Conservation (phyloP, 2,329 filamentous ascomycete species). For the Shiraia sp. region DNA sequence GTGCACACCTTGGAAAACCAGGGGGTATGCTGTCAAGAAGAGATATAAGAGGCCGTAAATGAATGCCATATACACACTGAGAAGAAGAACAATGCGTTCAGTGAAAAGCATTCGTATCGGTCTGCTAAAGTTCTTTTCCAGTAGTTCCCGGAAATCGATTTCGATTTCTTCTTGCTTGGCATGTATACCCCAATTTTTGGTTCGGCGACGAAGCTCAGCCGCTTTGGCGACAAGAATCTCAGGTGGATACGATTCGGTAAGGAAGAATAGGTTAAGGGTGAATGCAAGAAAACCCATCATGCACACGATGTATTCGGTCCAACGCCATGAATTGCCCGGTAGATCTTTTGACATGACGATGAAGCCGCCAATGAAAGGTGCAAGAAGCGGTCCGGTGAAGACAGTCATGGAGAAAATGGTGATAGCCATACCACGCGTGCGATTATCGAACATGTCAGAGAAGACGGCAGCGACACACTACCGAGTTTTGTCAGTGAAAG, state of each 20-base stretch:
- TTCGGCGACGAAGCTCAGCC: slow-evolving; percentile 57
- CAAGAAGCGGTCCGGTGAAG: slow-evolving; percentile 57
- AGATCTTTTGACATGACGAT: slow-evolving; percentile 49
- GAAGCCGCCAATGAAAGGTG: slow-evolving; percentile 61
- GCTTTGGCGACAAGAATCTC: slow-evolving; percentile 62
- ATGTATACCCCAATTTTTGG: slow-evolving; percentile 66
- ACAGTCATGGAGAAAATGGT: slow-evolving; percentile 57
- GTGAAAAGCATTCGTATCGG: slow-evolving; percentile 53
- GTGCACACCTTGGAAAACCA: slow-evolving; percentile 76
- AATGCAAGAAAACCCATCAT: slow-evolving; percentile 61
- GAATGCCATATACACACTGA: slow-evolving; percentile 41
- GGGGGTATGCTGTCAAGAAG: slow-evolving; percentile 81
- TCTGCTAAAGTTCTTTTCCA: slow-evolving; percentile 59
- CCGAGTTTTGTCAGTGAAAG: slow-evolving; percentile 5
- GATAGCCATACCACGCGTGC: slow-evolving; percentile 47
- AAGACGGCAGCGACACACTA: slow-evolving; percentile 58
- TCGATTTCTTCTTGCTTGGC: slow-evolving; percentile 60
- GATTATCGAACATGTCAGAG: slow-evolving; percentile 58
- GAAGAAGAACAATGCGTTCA: slow-evolving; percentile 53
- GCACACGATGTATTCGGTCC: slow-evolving; percentile 59
- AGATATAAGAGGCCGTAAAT: slow-evolving; percentile 75
- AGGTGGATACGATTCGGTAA: slow-evolving; percentile 62
- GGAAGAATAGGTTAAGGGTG: slow-evolving; percentile 56
- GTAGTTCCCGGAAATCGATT: slow-evolving; percentile 53
- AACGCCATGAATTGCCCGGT: slow-evolving; percentile 55